Conservation (phyloP, 176 grass and related monocot genomes). For the Cocos nucifera region DNA sequence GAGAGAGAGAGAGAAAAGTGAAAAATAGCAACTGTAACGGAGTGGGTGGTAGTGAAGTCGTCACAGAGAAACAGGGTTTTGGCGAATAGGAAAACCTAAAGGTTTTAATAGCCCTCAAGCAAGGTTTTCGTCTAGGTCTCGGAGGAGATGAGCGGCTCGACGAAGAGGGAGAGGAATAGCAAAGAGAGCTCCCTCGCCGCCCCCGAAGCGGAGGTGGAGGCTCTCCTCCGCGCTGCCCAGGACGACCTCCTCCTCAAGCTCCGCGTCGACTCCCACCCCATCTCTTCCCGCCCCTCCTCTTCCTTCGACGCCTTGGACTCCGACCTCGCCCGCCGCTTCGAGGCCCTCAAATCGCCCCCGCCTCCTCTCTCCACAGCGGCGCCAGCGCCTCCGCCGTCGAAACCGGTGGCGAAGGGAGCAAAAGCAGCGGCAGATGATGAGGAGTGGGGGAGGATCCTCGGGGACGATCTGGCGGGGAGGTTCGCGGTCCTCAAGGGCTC, state of each 20-base stretch:
- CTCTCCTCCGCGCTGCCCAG: constrained; percentile 54
- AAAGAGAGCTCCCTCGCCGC: not conserved
- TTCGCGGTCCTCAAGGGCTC: constrained; percentile 49
- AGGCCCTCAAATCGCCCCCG: constrained; percentile 34
- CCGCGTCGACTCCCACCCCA: constrained; percentile 26
- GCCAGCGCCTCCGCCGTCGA: not conserved
- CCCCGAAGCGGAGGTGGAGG: constrained; percentile 32
- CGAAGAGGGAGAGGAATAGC: too few species aligned
- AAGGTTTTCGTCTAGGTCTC: too few species aligned
- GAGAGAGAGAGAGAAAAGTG: too few species aligned
- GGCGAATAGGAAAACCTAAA: too few species aligned
- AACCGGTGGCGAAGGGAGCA: not conserved
- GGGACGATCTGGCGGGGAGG: constrained; percentile 44
- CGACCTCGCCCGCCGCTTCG: constrained; percentile 48
- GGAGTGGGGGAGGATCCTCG: constrained; percentile 8
- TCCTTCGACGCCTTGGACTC: constrained; percentile 25
- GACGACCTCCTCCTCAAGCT: constrained; percentile 58
- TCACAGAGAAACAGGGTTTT: too few species aligned
- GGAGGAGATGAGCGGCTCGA: too few species aligned
- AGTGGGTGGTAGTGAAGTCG: too few species aligned
- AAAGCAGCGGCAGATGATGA: not conserved
- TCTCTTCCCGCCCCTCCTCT: constrained; percentile 18
- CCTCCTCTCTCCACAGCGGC: not conserved
- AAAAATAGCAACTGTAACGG: too few species aligned
- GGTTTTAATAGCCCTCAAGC: too few species aligned